phyloP scores from a whole-genome alignment of 345 rosid genomes.

The Melaleuca alternifolia region DNA sequence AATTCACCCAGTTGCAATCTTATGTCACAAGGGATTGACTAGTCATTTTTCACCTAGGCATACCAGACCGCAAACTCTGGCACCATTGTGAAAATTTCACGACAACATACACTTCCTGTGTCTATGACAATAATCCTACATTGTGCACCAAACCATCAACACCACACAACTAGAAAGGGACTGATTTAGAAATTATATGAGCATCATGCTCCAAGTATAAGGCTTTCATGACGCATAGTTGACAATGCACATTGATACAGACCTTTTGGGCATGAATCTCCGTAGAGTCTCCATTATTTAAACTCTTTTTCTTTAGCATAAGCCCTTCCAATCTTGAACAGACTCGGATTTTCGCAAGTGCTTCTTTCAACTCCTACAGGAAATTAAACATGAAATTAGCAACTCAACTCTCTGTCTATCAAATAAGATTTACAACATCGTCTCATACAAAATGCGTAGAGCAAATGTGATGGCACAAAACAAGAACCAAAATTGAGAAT shows the following conservation, averaged over 20 bases:
- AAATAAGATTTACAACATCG: background rate
- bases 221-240: background rate
- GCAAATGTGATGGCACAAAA: background rate
- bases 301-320: slow-evolving; percentile 54
- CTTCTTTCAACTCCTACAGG: slow-evolving; percentile 67
- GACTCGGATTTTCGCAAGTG: slow-evolving; percentile 57
- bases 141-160: background rate
- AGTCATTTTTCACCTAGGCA: background rate
- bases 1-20: background rate
- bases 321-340: slow-evolving; percentile 82
- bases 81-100: background rate
- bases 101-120: background rate
- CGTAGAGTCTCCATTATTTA: slow-evolving; percentile 71
- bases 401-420: background rate
- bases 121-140: background rate
- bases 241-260: background rate
- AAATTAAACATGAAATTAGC: slow-evolving; percentile 1
- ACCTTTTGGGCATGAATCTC: slow-evolving; percentile 97
- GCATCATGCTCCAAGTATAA: background rate
- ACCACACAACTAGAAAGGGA: background rate
- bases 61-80: background rate
- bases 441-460: background rate
- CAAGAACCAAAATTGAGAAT: background rate
- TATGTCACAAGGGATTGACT: background rate
- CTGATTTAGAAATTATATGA: background rate